Percentiles rank a stretch among this genome's conserved stretches.
phyloP scores from a whole-genome alignment of 306 rosid species.

The Calophaca sinica region DNA sequence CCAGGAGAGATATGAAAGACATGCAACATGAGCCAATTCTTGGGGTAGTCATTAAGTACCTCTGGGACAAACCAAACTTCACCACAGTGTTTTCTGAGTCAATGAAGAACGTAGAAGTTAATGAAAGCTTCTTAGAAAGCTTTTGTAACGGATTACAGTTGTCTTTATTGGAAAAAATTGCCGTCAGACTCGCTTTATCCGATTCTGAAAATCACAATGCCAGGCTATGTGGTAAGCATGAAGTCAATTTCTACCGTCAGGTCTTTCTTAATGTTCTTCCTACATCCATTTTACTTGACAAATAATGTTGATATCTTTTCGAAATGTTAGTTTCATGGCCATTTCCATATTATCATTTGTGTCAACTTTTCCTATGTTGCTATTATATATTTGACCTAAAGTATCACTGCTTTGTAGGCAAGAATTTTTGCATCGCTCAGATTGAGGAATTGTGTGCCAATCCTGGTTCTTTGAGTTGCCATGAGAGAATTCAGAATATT shows the following conservation, averaged over 20 bases:
- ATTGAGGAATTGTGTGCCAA: conserved; percentile 78
- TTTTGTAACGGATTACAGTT: conserved; percentile 69
- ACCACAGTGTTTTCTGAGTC: conserved; percentile 84
- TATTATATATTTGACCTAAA: conserved; percentile 22
- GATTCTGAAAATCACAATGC: conserved; percentile 84
- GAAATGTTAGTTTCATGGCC: conserved; percentile 15
- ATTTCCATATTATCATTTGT: neutral
- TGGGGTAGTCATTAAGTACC: conserved; percentile 66
- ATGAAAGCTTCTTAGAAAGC: conserved; percentile 64
- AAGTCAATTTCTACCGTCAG: conserved; percentile 32
- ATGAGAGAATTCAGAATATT: conserved; percentile 75
- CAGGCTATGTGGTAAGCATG: conserved; percentile 73
- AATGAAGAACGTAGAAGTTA: conserved; percentile 67
- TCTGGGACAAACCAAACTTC: conserved; percentile 83
- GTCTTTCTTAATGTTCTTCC: conserved; percentile 34
- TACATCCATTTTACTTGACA: conserved; percentile 14
- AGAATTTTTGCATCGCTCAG: conserved; percentile 83
- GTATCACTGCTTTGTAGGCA: conserved; percentile 60
- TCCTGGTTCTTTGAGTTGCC: conserved; percentile 62
- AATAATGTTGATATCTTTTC: conserved; percentile 6
- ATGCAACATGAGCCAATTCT: conserved; percentile 61
- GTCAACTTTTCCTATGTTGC: neutral
- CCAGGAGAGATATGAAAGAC: conserved; percentile 60
- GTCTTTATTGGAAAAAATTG: conserved; percentile 75
- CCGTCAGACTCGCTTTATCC: conserved; percentile 83